Percentiles rank a stretch among this genome's conserved stretches.
Evolutionary conservation across 225 moss, liverwort and hornwort genomes (phyloP).

Genomic region (Neckera pumila): DNA sequence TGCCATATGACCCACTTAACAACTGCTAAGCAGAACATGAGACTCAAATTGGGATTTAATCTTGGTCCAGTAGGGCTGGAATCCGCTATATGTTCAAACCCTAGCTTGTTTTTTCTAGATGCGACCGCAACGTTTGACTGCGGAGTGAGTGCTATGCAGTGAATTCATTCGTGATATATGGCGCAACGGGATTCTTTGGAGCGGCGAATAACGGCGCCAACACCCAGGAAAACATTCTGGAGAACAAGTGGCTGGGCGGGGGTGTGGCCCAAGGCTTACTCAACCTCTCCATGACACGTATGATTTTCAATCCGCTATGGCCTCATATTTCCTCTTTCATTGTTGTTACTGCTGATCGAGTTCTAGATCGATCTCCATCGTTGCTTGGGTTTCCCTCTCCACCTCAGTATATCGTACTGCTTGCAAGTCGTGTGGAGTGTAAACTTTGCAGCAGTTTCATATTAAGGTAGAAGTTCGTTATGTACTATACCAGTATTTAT

Average conservation of each 20-base stretch:
- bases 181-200: slow-evolving; percentile 67
- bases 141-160: slow-evolving; percentile 9
- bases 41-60: background rate
- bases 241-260: slow-evolving; percentile 73
- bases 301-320: background rate
- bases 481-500: background rate
- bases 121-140: background rate
- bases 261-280: slow-evolving; percentile 76
- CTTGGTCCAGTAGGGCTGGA: background rate
- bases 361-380: background rate
- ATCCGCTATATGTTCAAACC: background rate
- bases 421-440: background rate
- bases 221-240: slow-evolving; percentile 45
- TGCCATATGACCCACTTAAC: background rate
- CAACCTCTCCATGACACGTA: slow-evolving; percentile 58
- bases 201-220: slow-evolving; percentile 49
- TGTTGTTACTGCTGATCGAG: background rate
- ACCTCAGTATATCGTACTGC: background rate
- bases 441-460: background rate
- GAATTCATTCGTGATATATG: slow-evolving; percentile 69
- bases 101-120: no score
- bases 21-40: background rate
- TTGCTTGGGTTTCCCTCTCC: background rate
- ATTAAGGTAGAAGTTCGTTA: no score
- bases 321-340: background rate